phyloP scores from a whole-genome alignment of 1,139 yeast species.

The Zygotorulaspora mrakii region DNA sequence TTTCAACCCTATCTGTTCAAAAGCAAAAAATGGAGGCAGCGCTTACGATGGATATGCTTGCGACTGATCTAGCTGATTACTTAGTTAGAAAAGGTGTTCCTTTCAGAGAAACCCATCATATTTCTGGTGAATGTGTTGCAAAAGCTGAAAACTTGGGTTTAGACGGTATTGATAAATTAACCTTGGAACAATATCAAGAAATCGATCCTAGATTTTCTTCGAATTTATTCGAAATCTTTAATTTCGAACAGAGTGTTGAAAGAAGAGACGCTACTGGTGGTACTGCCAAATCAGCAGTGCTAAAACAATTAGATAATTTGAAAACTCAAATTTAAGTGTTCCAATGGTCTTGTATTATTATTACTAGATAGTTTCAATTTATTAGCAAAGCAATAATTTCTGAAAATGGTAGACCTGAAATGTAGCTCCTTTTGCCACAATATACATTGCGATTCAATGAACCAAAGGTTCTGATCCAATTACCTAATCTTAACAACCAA shows the following conservation, averaged over 20 bases:
- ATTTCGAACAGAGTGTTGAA: constrained; percentile 92
- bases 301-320: constrained; percentile 59
- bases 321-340: constrained; percentile 37
- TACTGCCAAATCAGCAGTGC: constrained; percentile 87
- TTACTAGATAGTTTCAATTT: not conserved
- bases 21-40: constrained; percentile 77
- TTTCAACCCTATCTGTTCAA: constrained; percentile 75
- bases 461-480: constrained; percentile 17
- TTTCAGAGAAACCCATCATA: constrained; percentile 97
- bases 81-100: constrained; percentile 97
- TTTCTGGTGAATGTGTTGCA: constrained; percentile 95
- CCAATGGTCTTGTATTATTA: too few species aligned
- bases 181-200: constrained; percentile 68
- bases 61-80: constrained; percentile 97
- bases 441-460: constrained; percentile 16
- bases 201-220: constrained; percentile 77
- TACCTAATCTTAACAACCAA: constrained; percentile 14
- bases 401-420: constrained; percentile 14
- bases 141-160: constrained; percentile 73
- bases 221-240: constrained; percentile 79
- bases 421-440: constrained; percentile 25
- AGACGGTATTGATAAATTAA: constrained; percentile 76
- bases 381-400: constrained; percentile 6
- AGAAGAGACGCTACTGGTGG: constrained; percentile 97
- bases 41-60: constrained; percentile 97